Evolutionary conservation across 805 yeast species (phyloP), one percentile per base, ranked within the genome.

Genomic region (Wickerhamomyces silvicola): DNA sequence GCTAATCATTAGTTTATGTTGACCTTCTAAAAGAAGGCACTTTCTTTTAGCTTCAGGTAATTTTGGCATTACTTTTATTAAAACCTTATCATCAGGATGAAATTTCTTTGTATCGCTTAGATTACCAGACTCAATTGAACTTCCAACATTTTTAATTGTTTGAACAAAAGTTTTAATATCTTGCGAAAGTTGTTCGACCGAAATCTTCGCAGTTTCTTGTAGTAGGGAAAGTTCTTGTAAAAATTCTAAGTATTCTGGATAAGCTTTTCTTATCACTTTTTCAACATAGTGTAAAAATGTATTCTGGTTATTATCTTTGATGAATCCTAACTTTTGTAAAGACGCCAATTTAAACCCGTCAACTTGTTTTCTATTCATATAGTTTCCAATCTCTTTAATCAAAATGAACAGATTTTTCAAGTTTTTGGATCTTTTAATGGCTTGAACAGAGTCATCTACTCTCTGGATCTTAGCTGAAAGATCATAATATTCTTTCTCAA

Each of bases 321-420:
- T 79, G 45, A 94, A 87, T 20, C 81, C 84, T 37, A 92, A 68
- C 45, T 97, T 66, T 50, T 87, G 96, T 32, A 92, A 66, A n/a
- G 96, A 84, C 27, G 84, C 80, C 38, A 92, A 64, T 48, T 82
- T 81, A 68, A 94, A 94, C 4, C 99, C 99, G 43, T 74, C 71
- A 1, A 97, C 97, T 54, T 87, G 95, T 47, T 87, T 88, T 3
- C 87, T 95, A 54, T 94, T 92, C 98, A 92, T 92, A 55, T 79
- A 90, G 56, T 92, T 92, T 37, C 98, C 99, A 31, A 92, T 92
- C 4, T 88, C 79, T 41, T 88, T 64, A 39, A 92, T 90, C 28
- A 92, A 75, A 35, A 84, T 87, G 49, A 94, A 71, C 11, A 92
- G 77, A 34, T 75, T 71, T 39, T 77, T 72, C 50, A 94, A 66